Evolutionary conservation across 2,329 filamentous ascomycete species (phyloP).

Genomic region (Hypomyces rosellus): DNA sequence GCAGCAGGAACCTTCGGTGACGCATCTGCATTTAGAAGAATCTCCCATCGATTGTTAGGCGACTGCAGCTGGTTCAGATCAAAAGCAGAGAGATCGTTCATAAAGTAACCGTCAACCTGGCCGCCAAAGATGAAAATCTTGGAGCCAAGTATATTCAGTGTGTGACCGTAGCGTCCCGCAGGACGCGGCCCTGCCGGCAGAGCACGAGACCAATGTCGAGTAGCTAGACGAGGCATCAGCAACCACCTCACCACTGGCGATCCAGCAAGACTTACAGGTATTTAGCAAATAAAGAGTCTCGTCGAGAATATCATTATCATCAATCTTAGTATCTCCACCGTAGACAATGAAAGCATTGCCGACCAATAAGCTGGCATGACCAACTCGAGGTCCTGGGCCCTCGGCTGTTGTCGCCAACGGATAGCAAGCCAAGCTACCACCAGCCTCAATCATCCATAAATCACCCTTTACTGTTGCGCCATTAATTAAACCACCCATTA

Average conservation of each 20-base stretch:
- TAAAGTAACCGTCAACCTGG: conserved; percentile 94
- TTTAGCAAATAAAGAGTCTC: conserved; percentile 96
- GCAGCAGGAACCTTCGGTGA: conserved; percentile 63
- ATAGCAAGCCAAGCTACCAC: conserved; percentile 81
- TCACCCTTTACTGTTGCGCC: conserved; percentile 95
- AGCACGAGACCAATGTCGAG: conserved; percentile 94
- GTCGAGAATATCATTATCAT: conserved; percentile 84
- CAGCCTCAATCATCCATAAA: conserved; percentile 94
- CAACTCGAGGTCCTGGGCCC: conserved; percentile 89
- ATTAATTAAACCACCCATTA: conserved; percentile 95
- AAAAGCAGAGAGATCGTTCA: conserved; percentile 94
- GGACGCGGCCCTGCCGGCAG: conserved; percentile 81
- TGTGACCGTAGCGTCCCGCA: conserved; percentile 89
- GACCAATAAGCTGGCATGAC: conserved; percentile 87
- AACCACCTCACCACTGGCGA: not conserved
- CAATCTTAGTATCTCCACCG: conserved; percentile 95
- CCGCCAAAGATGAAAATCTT: conserved; percentile 98
- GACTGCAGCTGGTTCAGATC: conserved; percentile 92
- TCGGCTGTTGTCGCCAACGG: conserved; percentile 88
- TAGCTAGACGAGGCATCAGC: conserved; percentile 52
- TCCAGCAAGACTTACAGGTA: conserved; percentile 65
- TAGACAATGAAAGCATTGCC: conserved; percentile 99
- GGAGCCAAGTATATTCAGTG: conserved; percentile 90
- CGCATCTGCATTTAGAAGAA: conserved; percentile 65
- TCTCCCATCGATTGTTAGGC: conserved; percentile 88